Conservation (phyloP, 495 filamentous ascomycete species). For the Aspergillus funiculosus region DNA sequence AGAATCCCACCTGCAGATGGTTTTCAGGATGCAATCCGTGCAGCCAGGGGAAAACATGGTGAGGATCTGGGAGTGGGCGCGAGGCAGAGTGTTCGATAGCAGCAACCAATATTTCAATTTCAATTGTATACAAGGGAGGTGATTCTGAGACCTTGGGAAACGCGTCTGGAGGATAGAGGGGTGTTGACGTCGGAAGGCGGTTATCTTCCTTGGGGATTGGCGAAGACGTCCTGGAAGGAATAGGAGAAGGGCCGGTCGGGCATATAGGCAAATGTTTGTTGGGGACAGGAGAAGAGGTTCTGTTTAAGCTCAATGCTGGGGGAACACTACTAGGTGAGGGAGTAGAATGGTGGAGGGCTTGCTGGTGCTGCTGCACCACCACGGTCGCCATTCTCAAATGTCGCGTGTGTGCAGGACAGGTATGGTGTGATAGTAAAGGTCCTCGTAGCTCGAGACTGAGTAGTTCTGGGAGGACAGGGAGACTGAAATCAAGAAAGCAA, state of each 20-base stretch:
- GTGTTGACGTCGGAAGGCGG: slow-evolving; percentile 52
- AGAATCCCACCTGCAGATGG: slow-evolving; percentile 82
- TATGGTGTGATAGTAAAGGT: slow-evolving; percentile 1
- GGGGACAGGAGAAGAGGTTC: slow-evolving; percentile 59
- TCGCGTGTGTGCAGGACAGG: neutral
- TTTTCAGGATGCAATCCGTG: slow-evolving; percentile 92
- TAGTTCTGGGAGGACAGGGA: neutral
- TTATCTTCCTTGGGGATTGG: slow-evolving; percentile 43
- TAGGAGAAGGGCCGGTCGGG: slow-evolving; percentile 67
- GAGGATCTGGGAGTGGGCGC: slow-evolving; percentile 76
- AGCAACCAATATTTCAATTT: slow-evolving; percentile 58
- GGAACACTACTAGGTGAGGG: slow-evolving; percentile 39
- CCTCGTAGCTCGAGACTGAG: neutral
- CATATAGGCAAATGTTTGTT: slow-evolving; percentile 87
- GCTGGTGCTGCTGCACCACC: slow-evolving; percentile 45
- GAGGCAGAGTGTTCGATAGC: slow-evolving; percentile 68
- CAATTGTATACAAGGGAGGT: slow-evolving; percentile 67
- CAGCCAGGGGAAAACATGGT: slow-evolving; percentile 90
- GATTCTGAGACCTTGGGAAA: slow-evolving; percentile 51
- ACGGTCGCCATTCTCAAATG: slow-evolving; percentile 45
- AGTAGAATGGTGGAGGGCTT: slow-evolving; percentile 42
- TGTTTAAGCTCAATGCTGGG: slow-evolving; percentile 36
- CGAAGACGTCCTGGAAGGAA: slow-evolving; percentile 46
- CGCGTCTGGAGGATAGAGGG: slow-evolving; percentile 67
- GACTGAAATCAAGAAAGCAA: slow-evolving; percentile 1